Evolutionary conservation across 352 stramenopile species (phyloP), one percentile per base, ranked within the genome.

Genomic region (Aphanomyces stellatus): DNA sequence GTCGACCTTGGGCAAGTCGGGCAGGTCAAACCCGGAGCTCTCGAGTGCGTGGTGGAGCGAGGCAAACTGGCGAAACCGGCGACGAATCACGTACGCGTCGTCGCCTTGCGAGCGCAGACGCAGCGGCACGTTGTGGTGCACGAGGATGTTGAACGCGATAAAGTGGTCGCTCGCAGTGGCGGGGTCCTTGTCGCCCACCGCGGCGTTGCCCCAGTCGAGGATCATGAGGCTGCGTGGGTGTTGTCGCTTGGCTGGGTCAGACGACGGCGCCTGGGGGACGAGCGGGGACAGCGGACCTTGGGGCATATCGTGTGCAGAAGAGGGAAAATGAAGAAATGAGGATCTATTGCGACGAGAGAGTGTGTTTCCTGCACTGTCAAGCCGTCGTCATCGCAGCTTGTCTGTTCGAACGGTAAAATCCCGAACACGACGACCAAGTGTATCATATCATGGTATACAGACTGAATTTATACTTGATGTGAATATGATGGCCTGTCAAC

Each of bases 1-100:
- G 30, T 57, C 49, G 49, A 57, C 49, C 19, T 57, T 57, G 49
- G 49, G 49, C 49, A 57, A 34, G 49, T 57, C 49, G 25, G 49
- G 49, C 8, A 57, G 49, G 25, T 34, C 30, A 30, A 57, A 57
- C 7, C 49, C 49, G n/a, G 15, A 7, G 4, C 6, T 7, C 5
- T 15, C 30, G n/a, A 57, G 27, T 3, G 17, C 17, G 6, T 34
- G 49, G 30, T 57, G 49, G 49, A 57, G 49, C 27, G 30, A 7
- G 49, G 49, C 49, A 24, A 57, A 57, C 33, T 57, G 49, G 22
- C 25, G 19, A 30, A 57, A 57, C 30, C 49, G 49, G 7, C 49
- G 49, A 11, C 49, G 25, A n/a, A 57, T 24, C 13, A 57, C 49
- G n/a, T 57, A 57, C 25, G 49, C 49, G 49, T 57, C 49, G 30